Percentiles rank a stretch among this genome's conserved stretches.
Evolutionary conservation across 192 early-diverging fungal genomes (phyloP).

Genomic region (Mortierella hygrophila): DNA sequence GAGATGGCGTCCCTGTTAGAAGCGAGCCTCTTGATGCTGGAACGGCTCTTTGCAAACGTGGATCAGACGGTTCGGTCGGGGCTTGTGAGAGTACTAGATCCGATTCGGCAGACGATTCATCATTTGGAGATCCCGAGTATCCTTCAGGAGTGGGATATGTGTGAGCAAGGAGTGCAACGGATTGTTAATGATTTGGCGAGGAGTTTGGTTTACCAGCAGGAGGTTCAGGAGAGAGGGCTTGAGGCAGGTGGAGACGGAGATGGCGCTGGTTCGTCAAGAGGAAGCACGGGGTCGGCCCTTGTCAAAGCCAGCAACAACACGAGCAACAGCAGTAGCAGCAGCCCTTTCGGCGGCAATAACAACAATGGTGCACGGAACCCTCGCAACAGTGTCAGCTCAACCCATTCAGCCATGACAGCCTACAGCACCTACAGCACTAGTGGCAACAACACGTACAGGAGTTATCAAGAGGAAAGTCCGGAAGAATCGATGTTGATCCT

Average conservation of each 20-base stretch:
- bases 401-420: not conserved
- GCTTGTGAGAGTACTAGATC: constrained; percentile 5
- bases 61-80: constrained; percentile 1
- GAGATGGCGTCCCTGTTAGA: constrained; percentile 41
- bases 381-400: constrained; percentile 12
- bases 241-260: not conserved
- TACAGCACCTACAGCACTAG: not conserved
- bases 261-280: not conserved
- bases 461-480: not conserved
- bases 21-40: constrained; percentile 41
- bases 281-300: not conserved
- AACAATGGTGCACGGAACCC: not conserved
- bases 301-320: not conserved
- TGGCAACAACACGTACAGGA: not conserved
- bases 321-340: not conserved
- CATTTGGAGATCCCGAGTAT: constrained; percentile 20
- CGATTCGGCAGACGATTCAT: constrained; percentile 31
- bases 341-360: not conserved
- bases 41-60: constrained; percentile 25
- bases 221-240: constrained; percentile 23
- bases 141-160: constrained; percentile 32
- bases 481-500: constrained; percentile 7
- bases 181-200: constrained; percentile 16
- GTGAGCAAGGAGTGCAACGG: constrained; percentile 1
- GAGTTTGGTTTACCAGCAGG: constrained; percentile 22